Evolutionary conservation across 805 yeast species (phyloP).

Genomic region (Yarrowia keelungensis): DNA sequence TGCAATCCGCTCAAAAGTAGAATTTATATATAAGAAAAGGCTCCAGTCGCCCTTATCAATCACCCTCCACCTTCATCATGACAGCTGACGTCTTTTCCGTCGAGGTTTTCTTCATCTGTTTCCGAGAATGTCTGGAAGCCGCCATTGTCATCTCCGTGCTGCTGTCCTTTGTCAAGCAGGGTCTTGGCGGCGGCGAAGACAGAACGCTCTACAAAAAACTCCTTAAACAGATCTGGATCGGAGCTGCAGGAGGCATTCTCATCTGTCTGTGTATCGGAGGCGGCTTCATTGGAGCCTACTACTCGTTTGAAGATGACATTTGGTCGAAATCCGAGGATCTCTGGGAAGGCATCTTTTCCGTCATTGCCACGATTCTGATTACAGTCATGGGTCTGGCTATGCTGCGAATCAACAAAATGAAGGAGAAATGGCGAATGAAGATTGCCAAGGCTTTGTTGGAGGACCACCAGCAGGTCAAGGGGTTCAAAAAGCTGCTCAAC

Average conservation of each 20-base stretch:
- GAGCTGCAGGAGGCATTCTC: conserved; percentile 73
- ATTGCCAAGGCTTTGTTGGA: conserved; percentile 83
- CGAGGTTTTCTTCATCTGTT: conserved; percentile 82
- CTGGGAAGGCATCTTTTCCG: conserved; percentile 96
- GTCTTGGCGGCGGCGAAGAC: conserved; percentile 51
- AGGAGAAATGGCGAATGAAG: conserved; percentile 95
- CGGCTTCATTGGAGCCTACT: conserved; percentile 94
- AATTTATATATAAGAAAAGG: conserved; percentile 24
- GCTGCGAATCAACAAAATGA: conserved; percentile 95
- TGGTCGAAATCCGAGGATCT: conserved; percentile 89
- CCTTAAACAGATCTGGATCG: conserved; percentile 85
- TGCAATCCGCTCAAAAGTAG: no score
- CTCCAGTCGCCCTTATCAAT: neutral
- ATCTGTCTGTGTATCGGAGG: conserved; percentile 86
- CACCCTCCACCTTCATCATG: neutral
- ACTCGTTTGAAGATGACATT: conserved; percentile 77
- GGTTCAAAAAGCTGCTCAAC: conserved; percentile 54
- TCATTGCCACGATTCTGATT: conserved; percentile 91
- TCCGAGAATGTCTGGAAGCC: conserved; percentile 95
- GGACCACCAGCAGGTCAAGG: conserved; percentile 65
- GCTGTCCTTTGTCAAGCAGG: conserved; percentile 88
- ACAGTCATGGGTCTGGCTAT: conserved; percentile 95
- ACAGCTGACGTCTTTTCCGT: conserved; percentile 60
- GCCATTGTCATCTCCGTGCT: conserved; percentile 88
- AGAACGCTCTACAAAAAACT: conserved; percentile 63